Conservation (phyloP, 2,329 filamentous ascomycete species). For the Cladosporium sp. region DNA sequence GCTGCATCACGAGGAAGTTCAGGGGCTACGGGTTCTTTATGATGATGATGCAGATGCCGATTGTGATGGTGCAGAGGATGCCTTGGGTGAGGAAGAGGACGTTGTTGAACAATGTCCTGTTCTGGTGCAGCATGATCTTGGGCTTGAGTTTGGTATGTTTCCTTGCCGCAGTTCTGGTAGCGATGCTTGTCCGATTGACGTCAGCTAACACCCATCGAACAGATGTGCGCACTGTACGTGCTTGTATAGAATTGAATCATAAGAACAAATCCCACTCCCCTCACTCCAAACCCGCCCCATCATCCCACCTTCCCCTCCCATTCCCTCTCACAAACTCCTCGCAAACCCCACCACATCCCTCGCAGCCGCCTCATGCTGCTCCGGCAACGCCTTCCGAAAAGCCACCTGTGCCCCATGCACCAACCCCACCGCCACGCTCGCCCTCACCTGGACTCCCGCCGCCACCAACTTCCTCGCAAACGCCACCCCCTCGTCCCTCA, state of each 20-base stretch:
- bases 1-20: constrained; percentile 94
- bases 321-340: constrained; percentile 14
- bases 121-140: constrained; percentile 32
- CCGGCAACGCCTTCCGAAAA: constrained; percentile 23
- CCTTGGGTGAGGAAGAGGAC: constrained; percentile 66
- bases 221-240: constrained; percentile 58
- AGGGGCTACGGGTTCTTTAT: constrained; percentile 88
- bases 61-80: constrained; percentile 84
- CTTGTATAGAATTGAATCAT: constrained; percentile 37
- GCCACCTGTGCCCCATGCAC: constrained; percentile 20
- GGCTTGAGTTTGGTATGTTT: constrained; percentile 30
- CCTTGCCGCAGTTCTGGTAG: constrained; percentile 10
- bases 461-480: constrained; percentile 22
- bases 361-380: constrained; percentile 19
- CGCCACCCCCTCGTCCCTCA: constrained; percentile 27
- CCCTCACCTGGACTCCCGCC: constrained; percentile 23
- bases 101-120: constrained; percentile 57
- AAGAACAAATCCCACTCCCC: not conserved
- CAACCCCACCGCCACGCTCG: constrained; percentile 23
- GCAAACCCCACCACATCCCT: constrained; percentile 23
- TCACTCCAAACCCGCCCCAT: not conserved
- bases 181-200: not conserved
- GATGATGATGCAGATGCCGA: constrained; percentile 95
- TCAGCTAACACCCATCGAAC: not conserved
- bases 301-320: too few relatives aligned